Conservation (phyloP, 2,329 filamentous ascomycete species). For the Alternaria sp. region DNA sequence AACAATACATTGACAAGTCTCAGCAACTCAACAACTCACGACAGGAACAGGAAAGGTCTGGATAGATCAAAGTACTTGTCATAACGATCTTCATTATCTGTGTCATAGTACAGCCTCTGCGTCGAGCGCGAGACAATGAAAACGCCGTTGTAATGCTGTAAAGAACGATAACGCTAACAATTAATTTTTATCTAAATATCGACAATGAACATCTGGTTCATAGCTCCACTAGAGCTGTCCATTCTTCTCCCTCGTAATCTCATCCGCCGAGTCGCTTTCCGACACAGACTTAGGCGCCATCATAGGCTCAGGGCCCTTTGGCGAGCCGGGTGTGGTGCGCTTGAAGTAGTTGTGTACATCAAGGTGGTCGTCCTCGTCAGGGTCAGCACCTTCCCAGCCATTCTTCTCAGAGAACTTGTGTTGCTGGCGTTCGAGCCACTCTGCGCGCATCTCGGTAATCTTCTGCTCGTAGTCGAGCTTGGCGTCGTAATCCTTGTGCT, state of each 20-base stretch:
- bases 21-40: background rate
- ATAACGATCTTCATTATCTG: background rate
- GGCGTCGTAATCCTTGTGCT: conserved; percentile 80
- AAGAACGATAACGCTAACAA: conserved; percentile 7
- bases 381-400: conserved; percentile 36
- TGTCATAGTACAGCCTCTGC: background rate
- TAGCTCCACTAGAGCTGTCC: conserved; percentile 2
- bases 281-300: conserved; percentile 29
- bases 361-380: conserved; percentile 42
- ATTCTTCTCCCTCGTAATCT: conserved; percentile 19
- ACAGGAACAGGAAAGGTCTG: background rate
- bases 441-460: conserved; percentile 78
- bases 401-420: conserved; percentile 53
- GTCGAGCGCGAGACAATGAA: background rate
- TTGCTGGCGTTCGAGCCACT: conserved; percentile 65
- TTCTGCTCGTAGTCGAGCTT: conserved; percentile 81
- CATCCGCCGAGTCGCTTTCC: conserved; percentile 22
- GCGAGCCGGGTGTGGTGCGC: conserved; percentile 30
- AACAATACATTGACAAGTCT: background rate
- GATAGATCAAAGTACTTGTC: background rate
- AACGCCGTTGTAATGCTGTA: conserved; percentile 9
- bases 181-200: background rate
- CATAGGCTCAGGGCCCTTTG: conserved; percentile 25
- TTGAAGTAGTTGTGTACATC: conserved; percentile 49
- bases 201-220: background rate